These are phyloP conservation scores for Dictyophora rubrovolvata DNA, from an alignment of 768 basidiomycete genomes.

Conservation along the genomic window DNA sequence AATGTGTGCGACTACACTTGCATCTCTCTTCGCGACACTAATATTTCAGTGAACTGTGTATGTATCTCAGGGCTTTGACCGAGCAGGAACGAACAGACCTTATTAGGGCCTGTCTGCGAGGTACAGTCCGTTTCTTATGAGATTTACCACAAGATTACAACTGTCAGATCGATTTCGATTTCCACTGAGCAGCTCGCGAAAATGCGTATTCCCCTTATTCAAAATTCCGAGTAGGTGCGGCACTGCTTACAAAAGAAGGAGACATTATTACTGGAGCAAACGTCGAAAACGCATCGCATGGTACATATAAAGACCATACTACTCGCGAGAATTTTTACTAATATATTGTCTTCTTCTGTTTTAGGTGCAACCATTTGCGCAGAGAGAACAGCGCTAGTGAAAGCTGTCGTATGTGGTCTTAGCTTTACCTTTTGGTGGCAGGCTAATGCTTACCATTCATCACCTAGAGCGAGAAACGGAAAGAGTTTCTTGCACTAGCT, in stretches of 20 bases:
- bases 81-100: too few relatives aligned
- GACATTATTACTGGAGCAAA: constrained; percentile 77
- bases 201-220: constrained; percentile 78
- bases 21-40: too few relatives aligned
- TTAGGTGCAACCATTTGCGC: constrained; percentile 87
- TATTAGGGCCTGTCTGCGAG: too few relatives aligned
- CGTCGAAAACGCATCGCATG: constrained; percentile 89
- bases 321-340: neutral
- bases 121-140: too few relatives aligned
- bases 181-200: constrained; percentile 27
- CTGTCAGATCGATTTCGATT: too few relatives aligned
- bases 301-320: constrained; percentile 35
- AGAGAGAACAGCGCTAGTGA: constrained; percentile 90
- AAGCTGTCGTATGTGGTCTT: constrained; percentile 63
- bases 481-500: constrained; percentile 63
- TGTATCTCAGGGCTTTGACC: too few relatives aligned
- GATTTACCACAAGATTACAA: too few relatives aligned
- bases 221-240: constrained; percentile 88
- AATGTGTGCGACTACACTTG: too few relatives aligned
- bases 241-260: constrained; percentile 61
- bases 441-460: neutral
- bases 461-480: constrained; percentile 66
- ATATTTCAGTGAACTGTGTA: too few relatives aligned
- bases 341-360: neutral
- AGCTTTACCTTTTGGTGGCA: neutral